Conservation (phyloP, 2,329 filamentous ascomycete species). For the Trichophyton mentagrophytes region DNA sequence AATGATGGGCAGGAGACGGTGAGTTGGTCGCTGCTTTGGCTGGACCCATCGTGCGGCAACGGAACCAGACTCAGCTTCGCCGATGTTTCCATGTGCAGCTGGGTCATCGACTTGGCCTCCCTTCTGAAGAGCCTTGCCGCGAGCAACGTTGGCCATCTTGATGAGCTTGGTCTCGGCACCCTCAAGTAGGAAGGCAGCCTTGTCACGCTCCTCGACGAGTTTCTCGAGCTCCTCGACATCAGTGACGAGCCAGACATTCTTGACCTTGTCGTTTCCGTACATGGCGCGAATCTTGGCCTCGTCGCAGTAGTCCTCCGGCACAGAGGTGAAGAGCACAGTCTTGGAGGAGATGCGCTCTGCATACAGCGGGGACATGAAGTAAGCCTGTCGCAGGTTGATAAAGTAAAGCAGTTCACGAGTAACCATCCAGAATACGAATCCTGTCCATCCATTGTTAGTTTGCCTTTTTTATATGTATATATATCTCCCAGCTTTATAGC, state of each 20-base stretch:
- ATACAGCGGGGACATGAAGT: conserved; percentile 73
- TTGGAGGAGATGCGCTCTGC: conserved; percentile 76
- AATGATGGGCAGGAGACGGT: conserved; percentile 57
- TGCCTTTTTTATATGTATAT: too few relatives aligned
- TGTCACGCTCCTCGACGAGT: conserved; percentile 67
- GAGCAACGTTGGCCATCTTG: conserved; percentile 59
- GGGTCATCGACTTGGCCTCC: conserved; percentile 28
- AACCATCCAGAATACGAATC: conserved; percentile 78
- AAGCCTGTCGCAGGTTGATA: conserved; percentile 85
- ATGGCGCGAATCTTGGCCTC: conserved; percentile 64
- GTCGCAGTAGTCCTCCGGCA: conserved; percentile 65
- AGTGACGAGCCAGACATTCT: conserved; percentile 70
- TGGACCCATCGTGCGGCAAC: conserved; percentile 64
- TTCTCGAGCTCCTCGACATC: conserved; percentile 68
- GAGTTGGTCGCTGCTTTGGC: conserved; percentile 66
- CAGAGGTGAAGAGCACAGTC: conserved; percentile 78
- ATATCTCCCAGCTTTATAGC: too few relatives aligned
- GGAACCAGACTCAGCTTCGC: conserved; percentile 52
- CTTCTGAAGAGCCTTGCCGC: conserved; percentile 56
- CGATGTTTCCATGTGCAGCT: conserved; percentile 31
- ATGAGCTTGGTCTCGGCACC: conserved; percentile 77
- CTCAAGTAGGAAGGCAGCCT: conserved; percentile 69
- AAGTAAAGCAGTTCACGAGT: conserved; percentile 82
- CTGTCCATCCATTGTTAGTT: conserved; percentile 14
- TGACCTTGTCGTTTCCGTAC: conserved; percentile 65